Conservation (phyloP, 495 filamentous ascomycete genomes). For the Penicillium malachiteum region DNA sequence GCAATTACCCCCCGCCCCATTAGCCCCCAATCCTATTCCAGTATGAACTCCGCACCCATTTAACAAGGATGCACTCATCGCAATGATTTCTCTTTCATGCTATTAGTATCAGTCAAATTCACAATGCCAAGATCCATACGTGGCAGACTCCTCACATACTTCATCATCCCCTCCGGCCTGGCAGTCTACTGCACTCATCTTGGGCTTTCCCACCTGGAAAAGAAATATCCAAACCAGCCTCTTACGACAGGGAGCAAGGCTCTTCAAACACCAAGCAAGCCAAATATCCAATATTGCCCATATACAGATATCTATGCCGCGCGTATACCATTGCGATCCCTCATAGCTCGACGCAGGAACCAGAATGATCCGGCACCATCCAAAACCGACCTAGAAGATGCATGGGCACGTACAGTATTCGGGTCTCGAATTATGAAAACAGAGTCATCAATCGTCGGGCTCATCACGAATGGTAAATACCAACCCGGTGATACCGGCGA, state of each 20-base stretch:
- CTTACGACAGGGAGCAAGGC: constrained; percentile 17
- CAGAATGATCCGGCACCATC: neutral
- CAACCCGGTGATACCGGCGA: constrained; percentile 22
- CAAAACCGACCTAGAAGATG: constrained; percentile 18
- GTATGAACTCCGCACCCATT: neutral
- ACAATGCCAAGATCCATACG: too few species aligned
- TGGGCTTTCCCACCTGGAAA: constrained; percentile 27
- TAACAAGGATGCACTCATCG: too few species aligned
- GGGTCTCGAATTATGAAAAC: constrained; percentile 15
- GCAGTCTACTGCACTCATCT: constrained; percentile 24
- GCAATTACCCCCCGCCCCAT: neutral
- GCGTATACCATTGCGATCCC: constrained; percentile 20
- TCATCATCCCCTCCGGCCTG: constrained; percentile 15
- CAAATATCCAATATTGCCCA: constrained; percentile 22
- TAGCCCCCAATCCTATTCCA: neutral
- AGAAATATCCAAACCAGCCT: constrained; percentile 28
- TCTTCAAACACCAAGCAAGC: constrained; percentile 14
- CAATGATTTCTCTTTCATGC: too few species aligned
- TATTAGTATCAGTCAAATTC: too few species aligned
- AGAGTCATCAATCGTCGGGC: constrained; percentile 23
- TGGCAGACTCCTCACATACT: neutral
- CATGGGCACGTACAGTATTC: constrained; percentile 31
- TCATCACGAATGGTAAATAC: constrained; percentile 12
- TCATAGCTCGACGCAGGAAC: constrained; percentile 7
- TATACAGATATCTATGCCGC: constrained; percentile 36